Evolutionary conservation across 2,329 filamentous ascomycete species (phyloP).

Genomic region (Aspergillus felis): DNA sequence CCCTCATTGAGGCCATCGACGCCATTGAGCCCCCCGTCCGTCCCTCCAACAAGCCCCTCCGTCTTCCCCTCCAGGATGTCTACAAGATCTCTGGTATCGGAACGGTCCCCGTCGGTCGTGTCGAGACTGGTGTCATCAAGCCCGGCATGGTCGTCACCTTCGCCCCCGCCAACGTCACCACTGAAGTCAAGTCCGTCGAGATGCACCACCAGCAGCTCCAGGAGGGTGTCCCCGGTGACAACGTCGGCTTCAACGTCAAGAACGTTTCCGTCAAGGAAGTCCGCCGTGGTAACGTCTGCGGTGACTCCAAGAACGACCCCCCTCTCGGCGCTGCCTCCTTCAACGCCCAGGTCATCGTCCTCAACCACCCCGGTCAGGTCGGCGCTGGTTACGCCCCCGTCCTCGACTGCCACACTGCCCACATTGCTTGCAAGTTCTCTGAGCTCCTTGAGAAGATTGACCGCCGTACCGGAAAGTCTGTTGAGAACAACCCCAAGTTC

Average conservation of each 20-base stretch:
- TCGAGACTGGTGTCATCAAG: slow-evolving; percentile 98
- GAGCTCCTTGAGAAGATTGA: slow-evolving; percentile 99
- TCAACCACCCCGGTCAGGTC: slow-evolving; percentile 99
- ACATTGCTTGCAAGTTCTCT: slow-evolving; percentile 99
- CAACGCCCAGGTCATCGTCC: slow-evolving; percentile 99
- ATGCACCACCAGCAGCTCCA: slow-evolving; percentile 99
- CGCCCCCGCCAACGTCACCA: slow-evolving; percentile 97
- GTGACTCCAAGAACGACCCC: slow-evolving; percentile 99
- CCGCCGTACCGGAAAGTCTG: slow-evolving; percentile 98
- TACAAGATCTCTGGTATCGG: slow-evolving; percentile 99
- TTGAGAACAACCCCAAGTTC: slow-evolving; percentile 93
- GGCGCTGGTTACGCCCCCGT: slow-evolving; percentile 99
- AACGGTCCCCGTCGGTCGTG: slow-evolving; percentile 99
- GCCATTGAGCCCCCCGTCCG: slow-evolving; percentile 87
- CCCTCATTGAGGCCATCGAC: slow-evolving; percentile 98
- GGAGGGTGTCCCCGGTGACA: slow-evolving; percentile 97
- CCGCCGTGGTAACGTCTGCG: slow-evolving; percentile 98
- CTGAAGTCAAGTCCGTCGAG: slow-evolving; percentile 99
- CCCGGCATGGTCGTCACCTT: slow-evolving; percentile 85
- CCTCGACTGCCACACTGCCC: slow-evolving; percentile 99
- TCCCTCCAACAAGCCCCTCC: slow-evolving; percentile 98
- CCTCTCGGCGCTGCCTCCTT: slow-evolving; percentile 84
- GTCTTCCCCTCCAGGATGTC: slow-evolving; percentile 99
- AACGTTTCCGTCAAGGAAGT: slow-evolving; percentile 99
- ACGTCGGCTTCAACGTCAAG: slow-evolving; percentile 99